A percentile compares a stretch with the other conserved stretches of the same genome.
Evolutionary conservation across 306 rosid genomes (phyloP).

Genomic region (Cucurbita moschata): DNA sequence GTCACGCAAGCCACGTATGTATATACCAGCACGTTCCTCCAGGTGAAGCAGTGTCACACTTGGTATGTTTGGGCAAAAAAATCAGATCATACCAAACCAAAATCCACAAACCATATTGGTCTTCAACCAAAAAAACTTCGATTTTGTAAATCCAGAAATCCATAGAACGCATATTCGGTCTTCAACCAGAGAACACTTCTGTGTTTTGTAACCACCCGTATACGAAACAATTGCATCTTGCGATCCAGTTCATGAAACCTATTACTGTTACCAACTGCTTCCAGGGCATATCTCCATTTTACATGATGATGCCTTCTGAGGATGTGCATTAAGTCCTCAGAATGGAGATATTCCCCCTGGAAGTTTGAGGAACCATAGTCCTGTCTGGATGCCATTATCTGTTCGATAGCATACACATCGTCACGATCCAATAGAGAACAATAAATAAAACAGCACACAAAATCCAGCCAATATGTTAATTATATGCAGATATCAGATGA

Average conservation of each 20-base stretch:
- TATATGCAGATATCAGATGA: neutral
- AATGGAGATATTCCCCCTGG: slow-evolving; percentile 42
- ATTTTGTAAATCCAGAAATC: slow-evolving; percentile 7
- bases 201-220: neutral
- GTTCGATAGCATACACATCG: slow-evolving; percentile 11
- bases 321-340: slow-evolving; percentile 30
- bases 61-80: slow-evolving; percentile 20
- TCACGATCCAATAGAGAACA: neutral
- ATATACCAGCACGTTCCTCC: slow-evolving; percentile 23
- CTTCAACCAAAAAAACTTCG: slow-evolving; percentile 9
- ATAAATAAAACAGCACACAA: neutral
- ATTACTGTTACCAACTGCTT: slow-evolving; percentile 13
- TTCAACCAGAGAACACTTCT: slow-evolving; percentile 7
- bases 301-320: slow-evolving; percentile 22
- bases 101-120: slow-evolving; percentile 9
- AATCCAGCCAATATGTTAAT: neutral
- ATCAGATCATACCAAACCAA: slow-evolving; percentile 29
- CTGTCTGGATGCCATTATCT: slow-evolving; percentile 41
- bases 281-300: slow-evolving; percentile 20
- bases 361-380: slow-evolving; percentile 25
- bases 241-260: slow-evolving; percentile 10
- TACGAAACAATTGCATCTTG: slow-evolving; percentile 4
- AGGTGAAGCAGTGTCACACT: slow-evolving; percentile 34
- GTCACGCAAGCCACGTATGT: slow-evolving; percentile 23
- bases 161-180: slow-evolving; percentile 15